Conservation (phyloP, 768 basidiomycete species). For the Suillus variegatus region DNA sequence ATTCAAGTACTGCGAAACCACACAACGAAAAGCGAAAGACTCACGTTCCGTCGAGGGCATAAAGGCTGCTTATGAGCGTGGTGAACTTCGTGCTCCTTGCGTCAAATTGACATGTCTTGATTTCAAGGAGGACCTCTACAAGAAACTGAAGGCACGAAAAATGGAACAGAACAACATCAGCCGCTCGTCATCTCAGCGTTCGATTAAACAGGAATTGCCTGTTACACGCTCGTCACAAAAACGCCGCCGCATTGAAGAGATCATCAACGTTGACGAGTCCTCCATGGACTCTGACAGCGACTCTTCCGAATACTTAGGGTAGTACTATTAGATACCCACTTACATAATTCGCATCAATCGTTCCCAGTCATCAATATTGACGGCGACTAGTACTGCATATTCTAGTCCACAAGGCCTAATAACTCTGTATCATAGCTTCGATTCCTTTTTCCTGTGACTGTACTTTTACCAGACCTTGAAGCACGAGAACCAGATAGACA, state of each 20-base stretch:
- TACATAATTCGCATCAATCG: background rate
- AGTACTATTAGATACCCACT: background rate
- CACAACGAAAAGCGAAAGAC: constrained; percentile 41
- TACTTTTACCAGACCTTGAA: background rate
- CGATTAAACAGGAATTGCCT: background rate
- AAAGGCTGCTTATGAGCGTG: constrained; percentile 44
- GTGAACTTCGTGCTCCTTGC: constrained; percentile 47
- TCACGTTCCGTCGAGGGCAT: constrained; percentile 35
- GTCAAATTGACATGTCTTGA: constrained; percentile 46
- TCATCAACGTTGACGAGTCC: background rate
- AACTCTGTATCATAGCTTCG: background rate
- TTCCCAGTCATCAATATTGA: background rate
- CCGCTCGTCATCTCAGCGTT: background rate
- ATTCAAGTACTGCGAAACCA: constrained; percentile 37
- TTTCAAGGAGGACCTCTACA: constrained; percentile 44
- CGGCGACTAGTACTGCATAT: background rate
- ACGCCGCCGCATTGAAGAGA: background rate
- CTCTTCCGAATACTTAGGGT: background rate
- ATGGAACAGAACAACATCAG: background rate
- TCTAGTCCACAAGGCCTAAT: background rate
- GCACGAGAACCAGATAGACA: background rate
- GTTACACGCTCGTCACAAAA: background rate
- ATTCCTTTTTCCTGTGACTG: background rate
- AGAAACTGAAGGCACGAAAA: constrained; percentile 11
- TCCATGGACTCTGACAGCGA: background rate